Evolutionary conservation across 495 filamentous ascomycete species (phyloP).

Genomic region (Hyaloscypha variabilis): DNA sequence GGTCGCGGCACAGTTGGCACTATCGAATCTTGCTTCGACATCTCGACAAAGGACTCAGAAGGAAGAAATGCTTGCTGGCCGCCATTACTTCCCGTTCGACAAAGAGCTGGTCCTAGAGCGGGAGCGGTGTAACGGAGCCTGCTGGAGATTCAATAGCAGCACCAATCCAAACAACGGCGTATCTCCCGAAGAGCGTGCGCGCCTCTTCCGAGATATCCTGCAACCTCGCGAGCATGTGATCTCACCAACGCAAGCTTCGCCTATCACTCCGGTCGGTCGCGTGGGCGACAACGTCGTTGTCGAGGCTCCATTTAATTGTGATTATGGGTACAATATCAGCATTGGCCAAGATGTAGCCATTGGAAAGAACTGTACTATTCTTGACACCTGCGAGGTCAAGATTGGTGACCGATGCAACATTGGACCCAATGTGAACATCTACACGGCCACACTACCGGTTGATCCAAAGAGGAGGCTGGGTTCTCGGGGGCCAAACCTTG

Average conservation of each 20-base stretch:
- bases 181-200: constrained; percentile 75
- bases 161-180: constrained; percentile 78
- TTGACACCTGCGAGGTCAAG: constrained; percentile 71
- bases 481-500: constrained; percentile 70
- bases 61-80: constrained; percentile 90
- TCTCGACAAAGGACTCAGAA: constrained; percentile 68
- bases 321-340: constrained; percentile 93
- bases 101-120: constrained; percentile 82
- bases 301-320: constrained; percentile 89
- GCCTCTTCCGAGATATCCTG: constrained; percentile 76
- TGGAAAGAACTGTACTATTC: constrained; percentile 82
- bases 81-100: constrained; percentile 77
- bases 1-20: constrained; percentile 61
- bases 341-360: constrained; percentile 89
- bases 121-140: constrained; percentile 79
- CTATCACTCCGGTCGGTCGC: constrained; percentile 56
- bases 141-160: constrained; percentile 88
- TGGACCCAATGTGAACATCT: constrained; percentile 86
- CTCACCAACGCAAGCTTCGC: constrained; percentile 47
- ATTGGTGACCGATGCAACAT: constrained; percentile 84
- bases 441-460: constrained; percentile 72
- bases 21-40: constrained; percentile 50
- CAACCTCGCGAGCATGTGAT: constrained; percentile 52
- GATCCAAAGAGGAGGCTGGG: constrained; percentile 78
- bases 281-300: constrained; percentile 79